Evolutionary conservation across 345 rosid species (phyloP).

Genomic region (Gossypium raimondii): DNA sequence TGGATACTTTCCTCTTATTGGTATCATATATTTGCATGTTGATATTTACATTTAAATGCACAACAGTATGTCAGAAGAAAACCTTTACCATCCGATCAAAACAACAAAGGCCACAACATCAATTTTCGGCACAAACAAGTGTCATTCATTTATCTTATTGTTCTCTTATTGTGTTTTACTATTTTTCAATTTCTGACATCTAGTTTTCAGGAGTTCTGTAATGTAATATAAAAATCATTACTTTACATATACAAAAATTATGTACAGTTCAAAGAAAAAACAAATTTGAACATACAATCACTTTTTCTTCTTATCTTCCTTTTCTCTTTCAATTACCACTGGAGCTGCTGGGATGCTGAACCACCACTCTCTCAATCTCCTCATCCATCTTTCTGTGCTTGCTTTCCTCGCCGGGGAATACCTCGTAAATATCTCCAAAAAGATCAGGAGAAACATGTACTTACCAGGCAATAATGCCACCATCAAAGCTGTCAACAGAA

Average conservation of each 20-base stretch:
- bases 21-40: no score
- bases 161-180: background rate
- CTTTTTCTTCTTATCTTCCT: conserved; percentile 67
- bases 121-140: background rate
- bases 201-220: background rate
- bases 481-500: conserved; percentile 43
- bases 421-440: conserved; percentile 73
- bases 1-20: no score
- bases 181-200: background rate
- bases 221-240: conserved; percentile 2
- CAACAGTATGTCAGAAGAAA: no score
- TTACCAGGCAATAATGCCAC: conserved; percentile 55
- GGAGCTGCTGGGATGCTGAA: conserved; percentile 96
- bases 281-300: conserved; percentile 14
- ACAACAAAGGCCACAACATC: background rate
- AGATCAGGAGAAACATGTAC: conserved; percentile 41
- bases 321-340: conserved; percentile 61
- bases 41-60: no score
- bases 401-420: conserved; percentile 73
- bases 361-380: conserved; percentile 98
- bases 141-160: background rate
- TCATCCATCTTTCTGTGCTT: conserved; percentile 60
- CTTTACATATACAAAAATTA: conserved; percentile 1
- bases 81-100: background rate
- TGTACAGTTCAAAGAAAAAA: background rate